Conservation (phyloP, 192 early-diverging fungal genomes). For the Gonapodya prolifera region DNA sequence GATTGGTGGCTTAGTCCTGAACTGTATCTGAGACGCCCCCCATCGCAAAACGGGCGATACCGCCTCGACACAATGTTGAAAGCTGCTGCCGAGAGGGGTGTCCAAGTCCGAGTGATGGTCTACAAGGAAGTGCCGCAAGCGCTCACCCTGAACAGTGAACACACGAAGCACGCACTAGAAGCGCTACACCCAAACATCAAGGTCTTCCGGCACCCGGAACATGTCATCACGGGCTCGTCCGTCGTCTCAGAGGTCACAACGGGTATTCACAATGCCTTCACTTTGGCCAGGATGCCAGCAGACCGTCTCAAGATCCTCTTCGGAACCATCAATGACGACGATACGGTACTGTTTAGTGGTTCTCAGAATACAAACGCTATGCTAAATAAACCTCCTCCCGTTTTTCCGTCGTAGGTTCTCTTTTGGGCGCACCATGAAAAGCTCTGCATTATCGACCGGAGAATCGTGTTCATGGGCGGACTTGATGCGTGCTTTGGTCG, state of each 20-base stretch:
- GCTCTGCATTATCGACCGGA: slow-evolving; percentile 64
- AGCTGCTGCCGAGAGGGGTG: slow-evolving; percentile 67
- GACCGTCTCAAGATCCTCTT: too few species aligned
- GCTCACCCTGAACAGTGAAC: slow-evolving; percentile 53
- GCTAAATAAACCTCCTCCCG: too few species aligned
- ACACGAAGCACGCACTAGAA: slow-evolving; percentile 60
- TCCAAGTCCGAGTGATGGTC: slow-evolving; percentile 69
- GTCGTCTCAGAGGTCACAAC: too few species aligned
- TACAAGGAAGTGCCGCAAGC: slow-evolving; percentile 73
- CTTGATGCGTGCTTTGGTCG: slow-evolving; percentile 79
- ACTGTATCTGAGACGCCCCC: slow-evolving; percentile 64
- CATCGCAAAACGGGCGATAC: slow-evolving; percentile 57
- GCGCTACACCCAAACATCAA: slow-evolving; percentile 57
- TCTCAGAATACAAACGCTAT: too few species aligned
- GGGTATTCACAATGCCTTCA: too few species aligned
- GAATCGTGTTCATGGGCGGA: slow-evolving; percentile 73
- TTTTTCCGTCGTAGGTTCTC: too few species aligned
- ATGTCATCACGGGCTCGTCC: slow-evolving; percentile 55
- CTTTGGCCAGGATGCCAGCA: too few species aligned
- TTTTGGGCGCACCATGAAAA: too few species aligned
- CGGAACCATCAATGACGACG: too few species aligned
- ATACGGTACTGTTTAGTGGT: too few species aligned
- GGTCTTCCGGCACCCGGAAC: slow-evolving; percentile 74
- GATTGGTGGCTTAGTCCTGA: slow-evolving; percentile 90
- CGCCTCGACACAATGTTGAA: slow-evolving; percentile 66